Conservation (phyloP, 2,329 filamentous ascomycete species). For the Aureobasidium sp. region DNA sequence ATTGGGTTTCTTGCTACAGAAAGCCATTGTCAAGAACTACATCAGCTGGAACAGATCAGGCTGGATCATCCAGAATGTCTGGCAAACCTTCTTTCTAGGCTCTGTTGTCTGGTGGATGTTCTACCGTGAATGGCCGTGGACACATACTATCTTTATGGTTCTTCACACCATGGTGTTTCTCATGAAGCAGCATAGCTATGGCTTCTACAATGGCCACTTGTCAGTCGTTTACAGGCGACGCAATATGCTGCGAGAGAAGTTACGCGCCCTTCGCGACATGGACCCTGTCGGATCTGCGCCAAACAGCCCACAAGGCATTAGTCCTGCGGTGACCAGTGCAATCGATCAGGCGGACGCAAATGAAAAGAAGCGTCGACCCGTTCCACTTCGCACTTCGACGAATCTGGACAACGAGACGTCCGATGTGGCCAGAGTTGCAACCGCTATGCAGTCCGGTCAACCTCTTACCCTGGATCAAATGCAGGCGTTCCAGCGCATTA, state of each 20-base stretch:
- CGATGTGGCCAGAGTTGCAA: constrained; percentile 55
- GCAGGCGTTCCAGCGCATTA: constrained; percentile 55
- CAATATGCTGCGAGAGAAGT: constrained; percentile 37
- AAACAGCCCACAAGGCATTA: constrained; percentile 26
- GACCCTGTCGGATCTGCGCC: constrained; percentile 35
- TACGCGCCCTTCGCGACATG: constrained; percentile 53
- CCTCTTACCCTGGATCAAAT: constrained; percentile 57
- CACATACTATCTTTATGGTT: constrained; percentile 70
- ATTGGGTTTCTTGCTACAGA: constrained; percentile 60
- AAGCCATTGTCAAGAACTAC: constrained; percentile 49
- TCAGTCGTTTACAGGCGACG: constrained; percentile 50
- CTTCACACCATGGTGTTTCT: constrained; percentile 67
- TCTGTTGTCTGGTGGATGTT: constrained; percentile 59
- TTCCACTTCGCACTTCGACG: constrained; percentile 34
- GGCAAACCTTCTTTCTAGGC: constrained; percentile 60
- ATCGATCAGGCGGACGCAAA: constrained; percentile 16
- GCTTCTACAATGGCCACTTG: constrained; percentile 68
- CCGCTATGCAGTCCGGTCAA: constrained; percentile 53
- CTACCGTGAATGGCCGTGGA: constrained; percentile 73
- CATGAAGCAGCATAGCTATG: constrained; percentile 79
- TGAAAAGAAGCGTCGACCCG: constrained; percentile 25
- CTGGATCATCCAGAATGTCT: constrained; percentile 69
- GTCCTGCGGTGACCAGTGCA: constrained; percentile 9
- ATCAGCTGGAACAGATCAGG: constrained; percentile 61
- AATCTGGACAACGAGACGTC: constrained; percentile 41